Evolutionary conservation across 2,329 filamentous ascomycete species (phyloP), one percentile per base, ranked within the genome.

Genomic region (Gaeumannomyces sp.): DNA sequence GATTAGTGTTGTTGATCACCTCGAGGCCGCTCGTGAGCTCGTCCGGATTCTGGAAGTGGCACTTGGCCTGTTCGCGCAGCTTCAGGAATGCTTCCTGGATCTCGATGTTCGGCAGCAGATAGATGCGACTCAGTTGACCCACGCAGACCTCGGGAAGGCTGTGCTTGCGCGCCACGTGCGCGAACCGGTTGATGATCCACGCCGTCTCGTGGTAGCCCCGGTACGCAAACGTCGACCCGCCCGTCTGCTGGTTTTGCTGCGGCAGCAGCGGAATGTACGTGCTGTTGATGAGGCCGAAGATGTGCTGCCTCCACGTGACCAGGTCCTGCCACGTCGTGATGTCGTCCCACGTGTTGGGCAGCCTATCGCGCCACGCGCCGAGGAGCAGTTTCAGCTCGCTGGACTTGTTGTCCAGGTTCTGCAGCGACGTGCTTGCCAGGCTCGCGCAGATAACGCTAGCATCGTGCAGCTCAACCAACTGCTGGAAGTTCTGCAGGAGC

Each of bases 161-260:
- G 76, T 99, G 95, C 80, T 99, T 99, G 65, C 95, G 89, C 61
- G 95, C 95, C 58, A 99, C 95, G 74, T 99, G 95, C 1, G 95
- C 96, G 73, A 99, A 99, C 25, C 95, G 86, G 76, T 99, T 99
- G 77, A 99, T 99, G 70, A 99, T 99, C 95, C 95, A 99, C 2
- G 95, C 95, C 16, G 95, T 99, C 79, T 99, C 95, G 72, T 99
- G 95, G 74, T 97, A 99, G 31, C 95, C 95, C 59, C 95, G 88
- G 75, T 99, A 99, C 0, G 95, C 95, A 75, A 95, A 98, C 0
- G 93, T 97, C 61, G 94, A 94, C 65, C 92, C 93, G 64, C 91
- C 91, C 1, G 93, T 87, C 70, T 92, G 95, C 74, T 90, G 89
- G 29, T 89, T 88, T 72, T 91, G 89, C 25, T 86, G 88, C 1